Evolutionary conservation across 176 grass and related monocot species (phyloP), one percentile per base, ranked within the genome.

Genomic region (Ampelocalamus luodianensis): DNA sequence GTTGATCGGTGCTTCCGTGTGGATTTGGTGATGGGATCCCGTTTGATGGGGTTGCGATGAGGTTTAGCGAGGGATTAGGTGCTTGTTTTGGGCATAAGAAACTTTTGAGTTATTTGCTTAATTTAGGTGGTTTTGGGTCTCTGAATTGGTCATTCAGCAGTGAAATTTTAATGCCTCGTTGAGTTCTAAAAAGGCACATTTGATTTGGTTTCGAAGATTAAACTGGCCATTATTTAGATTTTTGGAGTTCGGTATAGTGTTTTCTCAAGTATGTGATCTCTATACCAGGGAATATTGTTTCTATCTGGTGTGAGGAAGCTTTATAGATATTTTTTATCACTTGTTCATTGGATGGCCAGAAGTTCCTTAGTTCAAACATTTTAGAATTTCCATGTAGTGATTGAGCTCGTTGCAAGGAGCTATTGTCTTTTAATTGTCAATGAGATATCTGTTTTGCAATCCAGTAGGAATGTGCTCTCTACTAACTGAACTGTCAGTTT

Each of bases 31-130:
- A 27, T 5, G 22, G 40, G 53, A 79, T 71, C 39, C 73, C 23
- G 65, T 85, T 85, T 36, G 23, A 60, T 46, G 65, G 36, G 38
- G 54, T n/a, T 49, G 23, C 15, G 27, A 79, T 55, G 75, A 24
- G 53, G 51, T 61, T 71, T 85, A 45, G 6, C 11, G 0, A 24
- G 4, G 1, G 50, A 46, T 78, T 61, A 24, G 6, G 40, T 68
- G 22, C n/a, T 10, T 55, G 10, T 59, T 60, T 10, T 22, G 32
- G 20, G 22, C 71, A 59, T 54, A 50, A 18, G 22, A 17, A 74
- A 42, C 15, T 27, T 76, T 29, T 24, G 8, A 14, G 40, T 68
- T 32, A 23, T 6, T 68, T 85, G 13, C 72, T 77, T 77, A 24
- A 60, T 60, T 56, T 20, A 10, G 20, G 54, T 56, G 20, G 54